A percentile compares a stretch with the other conserved stretches of the same genome.
phyloP scores from a whole-genome alignment of 192 early-diverging fungal genomes.

The Coemansia sp. region DNA sequence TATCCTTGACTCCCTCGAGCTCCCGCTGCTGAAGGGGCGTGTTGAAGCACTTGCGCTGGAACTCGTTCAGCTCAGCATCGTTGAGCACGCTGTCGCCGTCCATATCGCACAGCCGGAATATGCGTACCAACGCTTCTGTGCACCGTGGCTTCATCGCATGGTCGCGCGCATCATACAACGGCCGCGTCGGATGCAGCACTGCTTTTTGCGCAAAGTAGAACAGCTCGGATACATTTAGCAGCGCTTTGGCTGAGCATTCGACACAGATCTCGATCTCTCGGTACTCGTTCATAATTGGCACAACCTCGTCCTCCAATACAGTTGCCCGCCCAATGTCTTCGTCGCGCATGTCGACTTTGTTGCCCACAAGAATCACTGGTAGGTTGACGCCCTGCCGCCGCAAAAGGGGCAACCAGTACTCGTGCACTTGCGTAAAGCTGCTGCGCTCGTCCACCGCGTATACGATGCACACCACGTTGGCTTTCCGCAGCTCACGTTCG shows the following conservation, averaged over 20 bases:
- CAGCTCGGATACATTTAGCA: constrained; percentile 96
- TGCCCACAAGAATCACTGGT: constrained; percentile 77
- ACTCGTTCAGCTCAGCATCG: constrained; percentile 94
- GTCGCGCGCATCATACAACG: constrained; percentile 92
- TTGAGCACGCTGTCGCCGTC: constrained; percentile 92
- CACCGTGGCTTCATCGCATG: constrained; percentile 86
- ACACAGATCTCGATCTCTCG: constrained; percentile 99
- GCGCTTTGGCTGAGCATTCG: constrained; percentile 95
- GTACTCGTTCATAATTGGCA: constrained; percentile 99
- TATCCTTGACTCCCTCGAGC: constrained; percentile 93
- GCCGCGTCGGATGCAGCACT: constrained; percentile 94
- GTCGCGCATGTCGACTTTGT: constrained; percentile 51
- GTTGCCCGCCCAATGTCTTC: constrained; percentile 83
- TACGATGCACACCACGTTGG: constrained; percentile 97
- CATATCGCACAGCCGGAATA: constrained; percentile 93
- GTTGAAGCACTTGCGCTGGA: constrained; percentile 93
- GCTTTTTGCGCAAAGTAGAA: constrained; percentile 99
- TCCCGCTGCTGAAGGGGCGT: constrained; percentile 93
- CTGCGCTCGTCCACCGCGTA: constrained; percentile 85
- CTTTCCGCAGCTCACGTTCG: constrained; percentile 91
- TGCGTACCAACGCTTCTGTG: constrained; percentile 85
- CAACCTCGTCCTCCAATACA: constrained; percentile 87
- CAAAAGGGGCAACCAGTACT: constrained; percentile 93
- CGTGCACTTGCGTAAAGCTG: constrained; percentile 80
- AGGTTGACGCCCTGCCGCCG: constrained; percentile 89